Conservation (phyloP, 2,329 filamentous ascomycete species). For the Cladosporium sp. region DNA sequence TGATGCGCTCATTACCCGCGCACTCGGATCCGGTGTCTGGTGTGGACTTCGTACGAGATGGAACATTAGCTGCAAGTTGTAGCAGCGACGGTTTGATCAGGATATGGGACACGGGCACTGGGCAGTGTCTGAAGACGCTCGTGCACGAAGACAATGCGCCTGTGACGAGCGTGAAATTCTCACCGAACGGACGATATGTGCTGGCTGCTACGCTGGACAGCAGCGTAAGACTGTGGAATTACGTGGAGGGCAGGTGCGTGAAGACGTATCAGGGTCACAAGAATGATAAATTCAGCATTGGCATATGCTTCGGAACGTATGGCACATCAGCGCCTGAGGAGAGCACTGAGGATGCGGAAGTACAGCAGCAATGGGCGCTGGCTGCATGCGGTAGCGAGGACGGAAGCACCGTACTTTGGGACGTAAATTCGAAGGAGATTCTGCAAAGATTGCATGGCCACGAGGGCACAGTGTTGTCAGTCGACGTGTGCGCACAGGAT, state of each 20-base stretch:
- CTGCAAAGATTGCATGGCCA: conserved; percentile 60
- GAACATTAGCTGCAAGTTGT: conserved; percentile 85
- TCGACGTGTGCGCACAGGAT: conserved; percentile 52
- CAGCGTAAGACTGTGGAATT: conserved; percentile 89
- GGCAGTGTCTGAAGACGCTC: conserved; percentile 88
- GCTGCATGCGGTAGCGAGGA: conserved; percentile 83
- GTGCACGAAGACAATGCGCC: conserved; percentile 94
- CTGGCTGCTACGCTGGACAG: conserved; percentile 88
- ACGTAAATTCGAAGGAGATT: conserved; percentile 77
- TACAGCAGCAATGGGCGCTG: conserved; percentile 46
- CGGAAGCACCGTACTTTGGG: conserved; percentile 79
- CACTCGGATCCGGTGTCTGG: conserved; percentile 92
- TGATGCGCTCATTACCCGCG: conserved; percentile 87
- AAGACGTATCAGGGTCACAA: conserved; percentile 95
- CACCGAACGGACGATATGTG: conserved; percentile 88
- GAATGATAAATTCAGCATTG: conserved; percentile 79
- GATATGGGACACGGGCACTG: conserved; percentile 92
- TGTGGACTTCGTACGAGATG: conserved; percentile 88
- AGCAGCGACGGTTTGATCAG: conserved; percentile 86
- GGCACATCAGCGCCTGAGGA: conserved; percentile 24
- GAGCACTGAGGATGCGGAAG: conserved; percentile 21
- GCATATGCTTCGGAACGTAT: conserved; percentile 72
- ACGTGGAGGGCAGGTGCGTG: conserved; percentile 80
- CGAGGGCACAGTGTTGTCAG: conserved; percentile 53
- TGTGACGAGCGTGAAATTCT: conserved; percentile 84